Evolutionary conservation across 306 rosid species (phyloP).

Genomic region (Glycine soja): DNA sequence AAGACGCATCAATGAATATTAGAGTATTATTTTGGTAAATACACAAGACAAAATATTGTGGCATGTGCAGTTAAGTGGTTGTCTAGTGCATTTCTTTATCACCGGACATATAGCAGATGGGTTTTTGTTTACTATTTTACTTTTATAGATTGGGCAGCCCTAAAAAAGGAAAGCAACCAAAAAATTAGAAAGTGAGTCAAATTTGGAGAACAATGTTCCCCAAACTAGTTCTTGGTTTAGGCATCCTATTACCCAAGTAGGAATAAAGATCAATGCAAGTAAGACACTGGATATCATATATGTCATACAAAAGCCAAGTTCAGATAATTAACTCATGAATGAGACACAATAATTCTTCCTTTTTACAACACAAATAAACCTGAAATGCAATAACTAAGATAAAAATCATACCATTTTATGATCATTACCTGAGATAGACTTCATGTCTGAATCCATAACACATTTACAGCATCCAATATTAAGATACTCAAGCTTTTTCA

Average conservation of each 20-base stretch:
- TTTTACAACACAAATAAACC: constrained; percentile 32
- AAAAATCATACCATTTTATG: constrained; percentile 10
- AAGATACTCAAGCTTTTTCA: constrained; percentile 66
- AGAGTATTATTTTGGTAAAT: not conserved
- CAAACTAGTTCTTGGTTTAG: not conserved
- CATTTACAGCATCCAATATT: constrained; percentile 72
- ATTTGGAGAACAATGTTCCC: constrained; percentile 11
- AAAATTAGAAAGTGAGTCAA: not conserved
- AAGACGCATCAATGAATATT: not conserved
- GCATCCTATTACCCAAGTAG: not conserved
- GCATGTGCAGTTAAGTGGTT: not conserved
- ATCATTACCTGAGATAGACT: constrained; percentile 67
- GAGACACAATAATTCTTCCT: constrained; percentile 1
- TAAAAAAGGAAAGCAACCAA: not conserved
- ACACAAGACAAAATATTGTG: not conserved
- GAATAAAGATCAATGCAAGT: not conserved
- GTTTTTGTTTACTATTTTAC: not conserved
- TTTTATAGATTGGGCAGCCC: not conserved
- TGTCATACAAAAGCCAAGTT: constrained; percentile 5
- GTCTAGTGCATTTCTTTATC: not conserved
- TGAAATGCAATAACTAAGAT: not conserved
- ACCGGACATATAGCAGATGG: not conserved
- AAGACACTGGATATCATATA: no score
- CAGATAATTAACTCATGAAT: not conserved
- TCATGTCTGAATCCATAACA: constrained; percentile 66